A percentile compares a stretch with the other conserved stretches of the same genome.
Conservation (phyloP, 257 asterid species). For the Nyctanthes arbortristis region DNA sequence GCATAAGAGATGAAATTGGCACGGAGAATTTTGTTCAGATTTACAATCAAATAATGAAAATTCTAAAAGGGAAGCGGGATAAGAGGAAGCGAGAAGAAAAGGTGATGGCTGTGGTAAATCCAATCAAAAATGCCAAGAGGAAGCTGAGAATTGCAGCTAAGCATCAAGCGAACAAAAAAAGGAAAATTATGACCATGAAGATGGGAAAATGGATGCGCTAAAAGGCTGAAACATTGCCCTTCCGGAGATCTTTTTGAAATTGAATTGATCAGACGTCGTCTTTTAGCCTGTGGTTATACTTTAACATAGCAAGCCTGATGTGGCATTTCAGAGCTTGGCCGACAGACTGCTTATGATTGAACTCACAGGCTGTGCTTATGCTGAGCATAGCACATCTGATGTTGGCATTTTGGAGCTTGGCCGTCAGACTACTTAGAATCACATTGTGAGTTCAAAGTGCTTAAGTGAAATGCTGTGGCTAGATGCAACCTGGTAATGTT, state of each 20-base stretch:
- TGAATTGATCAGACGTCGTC: too few relatives aligned
- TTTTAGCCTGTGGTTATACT: too few relatives aligned
- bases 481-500: too few relatives aligned
- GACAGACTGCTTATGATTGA: too few relatives aligned
- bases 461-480: too few relatives aligned
- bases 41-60: conserved; percentile 58
- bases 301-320: too few relatives aligned
- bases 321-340: too few relatives aligned
- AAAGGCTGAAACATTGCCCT: not conserved
- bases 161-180: conserved; percentile 74
- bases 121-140: conserved; percentile 82
- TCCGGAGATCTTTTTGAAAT: too few relatives aligned
- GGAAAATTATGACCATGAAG: conserved; percentile 76
- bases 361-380: too few relatives aligned
- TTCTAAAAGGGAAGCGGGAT: conserved; percentile 67
- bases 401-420: not conserved
- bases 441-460: not conserved
- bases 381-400: too few relatives aligned
- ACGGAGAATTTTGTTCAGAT: conserved; percentile 54
- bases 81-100: conserved; percentile 80
- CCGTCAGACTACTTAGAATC: not conserved
- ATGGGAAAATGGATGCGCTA: conserved; percentile 72
- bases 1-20: conserved; percentile 58
- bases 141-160: conserved; percentile 72
- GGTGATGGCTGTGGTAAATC: conserved; percentile 88